Conservation (phyloP, 2,329 filamentous ascomycete genomes). For the Colletotrichum costaricense region DNA sequence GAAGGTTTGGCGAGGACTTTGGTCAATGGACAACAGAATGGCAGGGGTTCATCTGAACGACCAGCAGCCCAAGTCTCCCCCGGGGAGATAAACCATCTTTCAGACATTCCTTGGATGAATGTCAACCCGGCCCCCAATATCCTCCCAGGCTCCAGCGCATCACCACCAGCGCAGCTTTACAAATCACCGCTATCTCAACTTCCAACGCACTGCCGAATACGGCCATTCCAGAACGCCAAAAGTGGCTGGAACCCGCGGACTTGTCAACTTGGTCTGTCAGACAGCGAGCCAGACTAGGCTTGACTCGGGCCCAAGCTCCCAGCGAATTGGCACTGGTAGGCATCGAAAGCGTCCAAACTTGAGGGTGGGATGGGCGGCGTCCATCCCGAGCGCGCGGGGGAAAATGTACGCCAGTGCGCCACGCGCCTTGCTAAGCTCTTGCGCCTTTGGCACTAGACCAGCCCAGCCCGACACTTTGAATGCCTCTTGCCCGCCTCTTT, state of each 20-base stretch:
- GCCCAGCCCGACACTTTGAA: conserved; percentile 2
- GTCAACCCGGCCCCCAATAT: background rate
- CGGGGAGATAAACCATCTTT: background rate
- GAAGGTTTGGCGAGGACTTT: no score
- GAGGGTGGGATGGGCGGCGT: background rate
- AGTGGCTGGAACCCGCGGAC: background rate
- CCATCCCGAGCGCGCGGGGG: background rate
- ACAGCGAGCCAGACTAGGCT: background rate
- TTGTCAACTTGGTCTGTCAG: background rate
- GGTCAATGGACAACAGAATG: no score
- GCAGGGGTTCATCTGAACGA: background rate
- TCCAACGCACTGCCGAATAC: no score
- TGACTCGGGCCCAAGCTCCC: background rate
- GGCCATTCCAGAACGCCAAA: background rate
- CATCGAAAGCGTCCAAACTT: no score
- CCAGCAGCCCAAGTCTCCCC: background rate
- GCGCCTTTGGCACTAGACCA: conserved; percentile 1
- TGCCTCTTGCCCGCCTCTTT: no score
- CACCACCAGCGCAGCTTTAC: no score
- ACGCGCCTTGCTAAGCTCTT: background rate
- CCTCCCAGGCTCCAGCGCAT: background rate
- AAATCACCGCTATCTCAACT: no score
- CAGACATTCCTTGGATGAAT: background rate
- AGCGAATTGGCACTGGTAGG: no score
- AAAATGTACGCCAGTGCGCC: background rate